Percentiles rank a stretch among this genome's conserved stretches.
phyloP scores from a whole-genome alignment of 228 moss, liverwort and hornwort genomes.

The Sphagnum fallax region DNA sequence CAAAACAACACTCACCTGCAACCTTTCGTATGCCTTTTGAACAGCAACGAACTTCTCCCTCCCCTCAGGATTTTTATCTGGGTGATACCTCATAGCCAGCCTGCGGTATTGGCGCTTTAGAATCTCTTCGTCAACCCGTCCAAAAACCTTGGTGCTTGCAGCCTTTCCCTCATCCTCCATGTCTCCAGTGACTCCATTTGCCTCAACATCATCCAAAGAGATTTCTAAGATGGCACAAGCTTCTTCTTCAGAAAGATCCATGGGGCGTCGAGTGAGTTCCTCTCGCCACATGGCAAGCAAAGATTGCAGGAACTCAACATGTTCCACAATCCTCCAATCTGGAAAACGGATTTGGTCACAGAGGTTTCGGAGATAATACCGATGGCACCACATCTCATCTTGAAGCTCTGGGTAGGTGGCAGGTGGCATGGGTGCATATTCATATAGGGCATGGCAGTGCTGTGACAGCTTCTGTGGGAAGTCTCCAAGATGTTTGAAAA shows the following conservation, averaged over 20 bases:
- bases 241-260: conserved; percentile 98
- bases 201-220: conserved; percentile 69
- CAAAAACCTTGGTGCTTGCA: conserved; percentile 60
- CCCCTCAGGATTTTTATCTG: conserved; percentile 97
- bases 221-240: conserved; percentile 96
- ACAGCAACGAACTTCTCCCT: conserved; percentile 98
- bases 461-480: conserved; percentile 97
- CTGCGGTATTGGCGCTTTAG: conserved; percentile 95
- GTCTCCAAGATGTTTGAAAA: conserved; percentile 93
- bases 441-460: conserved; percentile 93
- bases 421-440: conserved; percentile 99
- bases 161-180: conserved; percentile 60
- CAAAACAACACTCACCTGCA: conserved; percentile 47
- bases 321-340: conserved; percentile 96
- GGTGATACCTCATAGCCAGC: conserved; percentile 97
- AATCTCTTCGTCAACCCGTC: conserved; percentile 91
- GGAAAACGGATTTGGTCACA: conserved; percentile 97
- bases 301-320: conserved; percentile 98
- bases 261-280: conserved; percentile 89
- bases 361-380: conserved; percentile 95
- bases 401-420: conserved; percentile 98
- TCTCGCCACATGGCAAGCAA: conserved; percentile 97
- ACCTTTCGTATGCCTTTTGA: conserved; percentile 95
- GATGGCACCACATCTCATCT: conserved; percentile 99
- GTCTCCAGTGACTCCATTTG: conserved; percentile 37